phyloP scores from a whole-genome alignment of 768 basidiomycete genomes.

The Macrocybe gigantea region DNA sequence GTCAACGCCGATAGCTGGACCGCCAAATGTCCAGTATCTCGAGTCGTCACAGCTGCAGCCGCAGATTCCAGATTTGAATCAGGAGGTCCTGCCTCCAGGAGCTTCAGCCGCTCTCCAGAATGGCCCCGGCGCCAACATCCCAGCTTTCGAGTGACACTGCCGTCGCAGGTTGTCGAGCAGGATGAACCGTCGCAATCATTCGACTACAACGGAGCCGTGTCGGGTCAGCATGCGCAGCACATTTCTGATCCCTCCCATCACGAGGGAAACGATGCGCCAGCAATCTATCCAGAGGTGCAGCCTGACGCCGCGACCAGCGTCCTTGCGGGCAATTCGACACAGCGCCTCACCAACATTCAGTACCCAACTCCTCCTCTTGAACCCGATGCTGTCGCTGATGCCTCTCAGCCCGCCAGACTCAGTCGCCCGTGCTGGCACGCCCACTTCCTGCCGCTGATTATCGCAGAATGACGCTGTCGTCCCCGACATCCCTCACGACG shows the following conservation, averaged over 20 bases:
- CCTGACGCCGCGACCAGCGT: conserved; percentile 10
- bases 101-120: conserved; percentile 6
- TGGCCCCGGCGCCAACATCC: conserved; percentile 16
- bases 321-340: neutral
- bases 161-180: conserved; percentile 19
- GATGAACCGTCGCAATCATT: conserved; percentile 20
- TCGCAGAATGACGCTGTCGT: conserved; percentile 28
- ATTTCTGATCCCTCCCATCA: conserved; percentile 11
- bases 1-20: conserved; percentile 25
- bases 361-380: conserved; percentile 3
- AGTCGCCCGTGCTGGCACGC: conserved; percentile 24
- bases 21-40: conserved; percentile 10
- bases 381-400: neutral
- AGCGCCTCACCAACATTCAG: conserved; percentile 1
- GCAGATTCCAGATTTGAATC: neutral
- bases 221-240: neutral
- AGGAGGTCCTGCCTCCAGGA: too few relatives aligned
- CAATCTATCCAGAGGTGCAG: conserved; percentile 6
- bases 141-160: conserved; percentile 24
- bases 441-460: conserved; percentile 29
- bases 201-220: conserved; percentile 6
- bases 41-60: conserved; percentile 7
- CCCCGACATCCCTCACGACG: conserved; percentile 13
- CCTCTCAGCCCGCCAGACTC: conserved; percentile 1
- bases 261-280: conserved; percentile 7